Evolutionary conservation across 768 basidiomycete genomes (phyloP), one percentile per base, ranked within the genome.

Genomic region (Pisolithus marmoratus): DNA sequence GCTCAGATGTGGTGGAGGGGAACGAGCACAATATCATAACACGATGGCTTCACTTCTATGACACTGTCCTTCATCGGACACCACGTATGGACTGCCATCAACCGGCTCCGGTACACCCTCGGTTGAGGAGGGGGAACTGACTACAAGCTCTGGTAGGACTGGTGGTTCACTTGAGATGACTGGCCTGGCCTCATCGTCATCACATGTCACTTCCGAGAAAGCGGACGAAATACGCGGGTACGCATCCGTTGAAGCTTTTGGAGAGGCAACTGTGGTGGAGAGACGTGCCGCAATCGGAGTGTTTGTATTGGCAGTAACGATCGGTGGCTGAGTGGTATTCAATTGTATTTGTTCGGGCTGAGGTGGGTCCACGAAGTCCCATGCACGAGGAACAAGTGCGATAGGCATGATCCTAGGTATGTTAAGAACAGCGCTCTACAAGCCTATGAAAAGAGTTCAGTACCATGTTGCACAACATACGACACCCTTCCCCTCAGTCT

Each of bases 381-480:
- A 92, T 36, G 89, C 72, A 23, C 84, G 84, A 38, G 89, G 84
- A 45, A 86, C 80, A 69, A 91, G 72, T 4, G 89, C 89, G 47
- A 82, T 80, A 20, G 89, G 90, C 76, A 91, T 80, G 46, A 90
- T 77, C 87, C 84, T 86, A 52, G 23, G 46, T 14, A 9, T 15
- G 45, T 43, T 42, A 36, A 24, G 27, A 49, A 22, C 17, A 6
- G 38, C 51, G 9, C 12, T 8, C 12, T 27, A 17, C 20, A 11
- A 4, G 27, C 40, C n/a, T 38, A 42, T 12, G 31, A 12, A n/a
- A 6, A 23, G 37, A 24, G 5, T 66, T 74, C 24, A 24, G n/a
- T 60, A 84, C 88, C 91, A 94, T n/a, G 91, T 94, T 6, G 91
- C 86, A 46, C 89, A 86, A 62, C 91, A 90, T 31, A 94, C 83